phyloP scores from a whole-genome alignment of 106 monocot genomes.

The Agapanthus africanus region DNA sequence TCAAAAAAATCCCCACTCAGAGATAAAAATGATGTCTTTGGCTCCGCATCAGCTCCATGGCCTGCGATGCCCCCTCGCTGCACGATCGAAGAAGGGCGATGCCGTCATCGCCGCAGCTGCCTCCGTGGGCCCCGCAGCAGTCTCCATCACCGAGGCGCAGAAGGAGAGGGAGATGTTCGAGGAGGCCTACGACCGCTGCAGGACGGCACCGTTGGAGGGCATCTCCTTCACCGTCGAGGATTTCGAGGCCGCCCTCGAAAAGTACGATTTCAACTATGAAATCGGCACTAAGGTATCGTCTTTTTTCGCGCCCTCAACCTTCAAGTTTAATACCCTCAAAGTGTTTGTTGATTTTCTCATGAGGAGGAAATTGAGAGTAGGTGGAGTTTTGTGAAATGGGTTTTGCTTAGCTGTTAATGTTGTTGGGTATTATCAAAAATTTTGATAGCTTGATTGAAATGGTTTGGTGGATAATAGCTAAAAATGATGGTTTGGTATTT shows the following conservation, averaged over 20 bases:
- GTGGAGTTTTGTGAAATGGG: neutral
- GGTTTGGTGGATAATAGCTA: too few species aligned
- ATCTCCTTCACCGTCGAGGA: slow-evolving; percentile 81
- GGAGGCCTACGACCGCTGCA: slow-evolving; percentile 64
- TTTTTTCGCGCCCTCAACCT: too few species aligned
- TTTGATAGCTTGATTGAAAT: too few species aligned
- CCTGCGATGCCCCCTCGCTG: neutral
- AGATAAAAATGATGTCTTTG: slow-evolving; percentile 13
- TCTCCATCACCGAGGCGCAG: slow-evolving; percentile 54
- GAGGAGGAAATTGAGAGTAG: neutral
- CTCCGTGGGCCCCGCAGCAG: slow-evolving; percentile 17
- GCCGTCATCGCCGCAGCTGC: slow-evolving; percentile 5
- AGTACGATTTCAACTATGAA: slow-evolving; percentile 74
- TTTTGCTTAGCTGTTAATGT: too few species aligned
- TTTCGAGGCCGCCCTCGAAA: slow-evolving; percentile 65
- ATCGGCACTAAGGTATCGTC: slow-evolving; percentile 62
- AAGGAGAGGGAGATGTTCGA: slow-evolving; percentile 82
- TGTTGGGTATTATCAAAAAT: too few species aligned
- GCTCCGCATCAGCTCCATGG: slow-evolving; percentile 1
- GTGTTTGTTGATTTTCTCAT: too few species aligned
- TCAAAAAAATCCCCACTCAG: too few species aligned
- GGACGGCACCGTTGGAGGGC: slow-evolving; percentile 75
- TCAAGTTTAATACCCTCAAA: too few species aligned
- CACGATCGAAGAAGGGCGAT: neutral
- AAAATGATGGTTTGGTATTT: too few species aligned